Conservation (phyloP, 1,284 basidiomycete genomes). For the Entoloma clypeatum region DNA sequence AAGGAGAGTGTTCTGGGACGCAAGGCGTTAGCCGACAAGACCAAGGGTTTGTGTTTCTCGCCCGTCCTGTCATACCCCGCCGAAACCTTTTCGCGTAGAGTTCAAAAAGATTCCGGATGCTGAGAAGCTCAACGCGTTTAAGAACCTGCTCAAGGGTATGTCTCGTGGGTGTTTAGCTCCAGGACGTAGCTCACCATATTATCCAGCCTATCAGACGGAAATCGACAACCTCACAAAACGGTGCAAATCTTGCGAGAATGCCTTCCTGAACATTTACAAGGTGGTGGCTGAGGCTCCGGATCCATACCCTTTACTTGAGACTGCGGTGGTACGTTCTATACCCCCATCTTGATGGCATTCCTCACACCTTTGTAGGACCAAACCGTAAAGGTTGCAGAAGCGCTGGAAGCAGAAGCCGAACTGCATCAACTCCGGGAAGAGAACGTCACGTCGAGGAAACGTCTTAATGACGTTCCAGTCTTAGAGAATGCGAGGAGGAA, state of each 20-base stretch:
- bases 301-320: conserved; percentile 93
- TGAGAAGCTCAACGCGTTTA: conserved; percentile 83
- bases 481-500: conserved; percentile 76
- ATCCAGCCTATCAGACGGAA: conserved; percentile 90
- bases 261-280: conserved; percentile 93
- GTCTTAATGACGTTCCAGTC: conserved; percentile 60
- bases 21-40: conserved; percentile 89
- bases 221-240: conserved; percentile 94
- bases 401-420: conserved; percentile 70
- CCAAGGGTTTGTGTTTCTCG: conserved; percentile 64
- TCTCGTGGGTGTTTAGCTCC: conserved; percentile 3
- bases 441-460: conserved; percentile 73
- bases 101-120: conserved; percentile 90
- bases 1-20: conserved; percentile 94
- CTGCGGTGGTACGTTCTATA: conserved; percentile 67
- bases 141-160: conserved; percentile 80
- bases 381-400: conserved; percentile 82
- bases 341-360: neutral
- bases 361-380: conserved; percentile 58
- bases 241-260: conserved; percentile 87
- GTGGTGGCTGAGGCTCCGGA: conserved; percentile 92
- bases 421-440: conserved; percentile 71
- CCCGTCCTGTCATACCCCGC: neutral
- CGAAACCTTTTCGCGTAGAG: conserved; percentile 47
- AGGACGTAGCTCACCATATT: neutral